These are phyloP conservation scores for Neurospora sp. DNA, from an alignment of 2,329 filamentous ascomycete species.

Conservation along the genomic window DNA sequence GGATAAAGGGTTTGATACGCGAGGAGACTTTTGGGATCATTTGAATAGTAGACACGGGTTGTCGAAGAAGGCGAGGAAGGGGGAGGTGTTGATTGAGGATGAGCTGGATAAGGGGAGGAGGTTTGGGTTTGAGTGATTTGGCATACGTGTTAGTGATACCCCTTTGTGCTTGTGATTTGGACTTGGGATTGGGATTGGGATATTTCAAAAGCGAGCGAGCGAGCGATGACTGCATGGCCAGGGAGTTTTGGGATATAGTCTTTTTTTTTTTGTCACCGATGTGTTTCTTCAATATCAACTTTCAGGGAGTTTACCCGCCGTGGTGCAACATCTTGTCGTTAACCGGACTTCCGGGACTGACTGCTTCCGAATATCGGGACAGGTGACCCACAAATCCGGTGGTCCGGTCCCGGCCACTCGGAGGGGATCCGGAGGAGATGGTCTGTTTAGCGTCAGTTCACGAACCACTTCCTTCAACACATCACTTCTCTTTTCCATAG, in stretches of 20 bases:
- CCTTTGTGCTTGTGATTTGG: neutral
- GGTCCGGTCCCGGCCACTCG: too few relatives aligned
- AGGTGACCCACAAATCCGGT: too few relatives aligned
- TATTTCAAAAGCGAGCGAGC: neutral
- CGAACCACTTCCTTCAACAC: neutral
- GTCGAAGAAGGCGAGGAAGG: conserved; percentile 5
- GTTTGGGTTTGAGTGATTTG: conserved; percentile 10
- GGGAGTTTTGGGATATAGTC: neutral
- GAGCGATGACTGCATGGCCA: neutral
- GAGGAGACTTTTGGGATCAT: conserved; percentile 17
- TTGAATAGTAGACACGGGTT: conserved; percentile 14
- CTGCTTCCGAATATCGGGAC: too few relatives aligned
- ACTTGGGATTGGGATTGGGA: neutral
- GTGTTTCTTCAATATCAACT: accelerated
- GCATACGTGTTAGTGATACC: neutral
- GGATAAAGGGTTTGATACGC: conserved; percentile 8
- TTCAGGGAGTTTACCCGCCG: accelerated
- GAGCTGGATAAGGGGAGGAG: conserved; percentile 16
- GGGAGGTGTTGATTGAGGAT: conserved; percentile 10
- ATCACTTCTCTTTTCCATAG: neutral
- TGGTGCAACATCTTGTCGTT: neutral
- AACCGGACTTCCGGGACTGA: neutral
- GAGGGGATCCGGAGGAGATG: too few relatives aligned
- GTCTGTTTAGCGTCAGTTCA: neutral
- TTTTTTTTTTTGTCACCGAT: neutral